Conservation (phyloP, 352 stramenopile genomes). For the Pythium vanterpoolii region DNA sequence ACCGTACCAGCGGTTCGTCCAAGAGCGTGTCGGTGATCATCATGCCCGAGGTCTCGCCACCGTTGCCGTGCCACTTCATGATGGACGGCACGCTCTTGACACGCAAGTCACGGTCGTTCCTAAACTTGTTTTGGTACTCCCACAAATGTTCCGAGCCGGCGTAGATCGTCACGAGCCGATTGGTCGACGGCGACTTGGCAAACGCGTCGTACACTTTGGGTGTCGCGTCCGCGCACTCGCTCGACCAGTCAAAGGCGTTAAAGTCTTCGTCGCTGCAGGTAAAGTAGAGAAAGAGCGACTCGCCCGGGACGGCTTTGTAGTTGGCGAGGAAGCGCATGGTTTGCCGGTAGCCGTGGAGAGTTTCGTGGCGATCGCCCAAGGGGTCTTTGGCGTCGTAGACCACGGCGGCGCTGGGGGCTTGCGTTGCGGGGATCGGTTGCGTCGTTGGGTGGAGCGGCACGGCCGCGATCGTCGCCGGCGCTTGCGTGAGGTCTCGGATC, state of each 20-base stretch:
- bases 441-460: neutral
- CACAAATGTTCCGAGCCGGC: constrained; percentile 49
- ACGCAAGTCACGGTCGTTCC: constrained; percentile 51
- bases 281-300: constrained; percentile 69
- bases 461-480: neutral
- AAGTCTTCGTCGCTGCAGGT: constrained; percentile 52
- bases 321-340: constrained; percentile 45
- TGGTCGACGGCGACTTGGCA: constrained; percentile 44
- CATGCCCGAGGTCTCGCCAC: constrained; percentile 52
- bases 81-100: constrained; percentile 58
- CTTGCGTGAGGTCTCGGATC: neutral
- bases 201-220: constrained; percentile 56
- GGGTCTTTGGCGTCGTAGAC: constrained; percentile 13
- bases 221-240: constrained; percentile 37
- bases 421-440: neutral
- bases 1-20: constrained; percentile 54
- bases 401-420: neutral
- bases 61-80: constrained; percentile 56
- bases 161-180: constrained; percentile 57
- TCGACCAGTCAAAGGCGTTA: constrained; percentile 44
- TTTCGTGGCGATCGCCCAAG: constrained; percentile 43
- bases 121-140: constrained; percentile 53
- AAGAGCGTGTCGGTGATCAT: constrained; percentile 45
- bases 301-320: constrained; percentile 28
- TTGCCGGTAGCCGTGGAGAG: constrained; percentile 45